phyloP scores from a whole-genome alignment of 108 stramenopile genomes.

The Nitzschia palea region DNA sequence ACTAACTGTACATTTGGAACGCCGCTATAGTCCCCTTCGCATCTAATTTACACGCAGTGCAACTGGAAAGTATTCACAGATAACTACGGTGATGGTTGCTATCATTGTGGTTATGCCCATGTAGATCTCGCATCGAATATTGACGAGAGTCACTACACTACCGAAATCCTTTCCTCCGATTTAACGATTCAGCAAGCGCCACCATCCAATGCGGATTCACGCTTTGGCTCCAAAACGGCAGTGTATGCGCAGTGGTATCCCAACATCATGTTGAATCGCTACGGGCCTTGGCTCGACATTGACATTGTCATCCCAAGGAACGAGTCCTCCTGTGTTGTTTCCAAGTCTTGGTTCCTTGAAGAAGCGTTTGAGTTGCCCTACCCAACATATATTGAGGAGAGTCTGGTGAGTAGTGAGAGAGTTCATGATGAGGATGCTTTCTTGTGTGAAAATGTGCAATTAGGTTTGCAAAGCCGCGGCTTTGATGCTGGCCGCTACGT shows the following conservation, averaged over 20 bases:
- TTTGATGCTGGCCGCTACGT: conserved; percentile 32
- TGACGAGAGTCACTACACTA: conserved; percentile 23
- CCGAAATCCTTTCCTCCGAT: conserved; percentile 18
- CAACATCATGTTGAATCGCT: conserved; percentile 36
- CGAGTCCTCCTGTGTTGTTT: conserved; percentile 2
- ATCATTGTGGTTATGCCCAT: conserved; percentile 43
- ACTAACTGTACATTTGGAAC: too few relatives aligned
- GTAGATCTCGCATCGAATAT: conserved; percentile 21
- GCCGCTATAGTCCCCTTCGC: background rate
- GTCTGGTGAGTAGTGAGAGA: conserved; percentile 9
- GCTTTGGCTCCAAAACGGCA: conserved; percentile 20
- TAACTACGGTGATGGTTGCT: conserved; percentile 43
- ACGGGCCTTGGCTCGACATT: conserved; percentile 42
- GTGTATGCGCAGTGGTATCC: conserved; percentile 35
- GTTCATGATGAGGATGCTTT: conserved; percentile 42
- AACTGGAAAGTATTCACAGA: conserved; percentile 43
- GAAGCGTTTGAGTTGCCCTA: background rate
- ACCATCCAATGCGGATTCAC: background rate
- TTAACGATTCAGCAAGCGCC: conserved; percentile 28
- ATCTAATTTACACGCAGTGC: conserved; percentile 14
- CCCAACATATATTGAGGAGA: conserved; percentile 15
- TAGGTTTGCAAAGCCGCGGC: conserved; percentile 17
- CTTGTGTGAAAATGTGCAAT: conserved; percentile 40
- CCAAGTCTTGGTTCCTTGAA: conserved; percentile 29
- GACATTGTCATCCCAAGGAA: conserved; percentile 29